phyloP scores from a whole-genome alignment of 108 stramenopile genomes.

The Pseudonitzschia multiseries region DNA sequence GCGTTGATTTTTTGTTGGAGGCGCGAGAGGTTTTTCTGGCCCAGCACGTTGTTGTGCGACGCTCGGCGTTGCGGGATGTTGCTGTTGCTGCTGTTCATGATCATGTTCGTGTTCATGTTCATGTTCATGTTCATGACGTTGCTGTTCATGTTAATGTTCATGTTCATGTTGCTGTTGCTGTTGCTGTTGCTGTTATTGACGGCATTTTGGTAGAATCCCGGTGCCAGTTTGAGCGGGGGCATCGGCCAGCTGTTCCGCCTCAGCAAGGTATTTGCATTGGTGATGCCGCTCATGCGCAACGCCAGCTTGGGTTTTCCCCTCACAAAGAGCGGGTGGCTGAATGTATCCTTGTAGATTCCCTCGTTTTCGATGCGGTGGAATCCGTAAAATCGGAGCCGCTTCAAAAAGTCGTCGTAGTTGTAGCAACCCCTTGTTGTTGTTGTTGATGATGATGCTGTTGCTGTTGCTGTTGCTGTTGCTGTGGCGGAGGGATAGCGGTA shows the following conservation, averaged over 20 bases:
- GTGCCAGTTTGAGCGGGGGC: neutral
- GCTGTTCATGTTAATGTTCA: too few relatives aligned
- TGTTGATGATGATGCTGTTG: too few relatives aligned
- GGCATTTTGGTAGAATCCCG: too few relatives aligned
- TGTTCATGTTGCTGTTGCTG: too few relatives aligned
- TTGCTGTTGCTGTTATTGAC: too few relatives aligned
- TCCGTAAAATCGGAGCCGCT: neutral
- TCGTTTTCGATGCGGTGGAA: neutral
- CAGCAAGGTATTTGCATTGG: neutral
- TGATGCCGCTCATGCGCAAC: neutral
- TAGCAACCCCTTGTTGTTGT: too few relatives aligned
- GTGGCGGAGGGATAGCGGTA: conserved; percentile 16
- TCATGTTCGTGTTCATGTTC: too few relatives aligned
- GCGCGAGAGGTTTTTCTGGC: neutral
- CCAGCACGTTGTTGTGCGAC: too few relatives aligned
- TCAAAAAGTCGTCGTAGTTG: neutral
- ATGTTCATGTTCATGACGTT: too few relatives aligned
- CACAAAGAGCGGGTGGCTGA: conserved; percentile 1
- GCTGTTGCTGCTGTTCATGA: too few relatives aligned
- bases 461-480: too few relatives aligned
- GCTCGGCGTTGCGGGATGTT: too few relatives aligned
- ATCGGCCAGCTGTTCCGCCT: conserved; percentile 2
- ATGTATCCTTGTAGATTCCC: neutral
- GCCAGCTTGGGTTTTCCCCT: neutral
- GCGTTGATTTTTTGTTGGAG: neutral